Evolutionary conservation across 441 rosid genomes (phyloP), one percentile per base, ranked within the genome.

Genomic region (Macaranga tanarius): DNA sequence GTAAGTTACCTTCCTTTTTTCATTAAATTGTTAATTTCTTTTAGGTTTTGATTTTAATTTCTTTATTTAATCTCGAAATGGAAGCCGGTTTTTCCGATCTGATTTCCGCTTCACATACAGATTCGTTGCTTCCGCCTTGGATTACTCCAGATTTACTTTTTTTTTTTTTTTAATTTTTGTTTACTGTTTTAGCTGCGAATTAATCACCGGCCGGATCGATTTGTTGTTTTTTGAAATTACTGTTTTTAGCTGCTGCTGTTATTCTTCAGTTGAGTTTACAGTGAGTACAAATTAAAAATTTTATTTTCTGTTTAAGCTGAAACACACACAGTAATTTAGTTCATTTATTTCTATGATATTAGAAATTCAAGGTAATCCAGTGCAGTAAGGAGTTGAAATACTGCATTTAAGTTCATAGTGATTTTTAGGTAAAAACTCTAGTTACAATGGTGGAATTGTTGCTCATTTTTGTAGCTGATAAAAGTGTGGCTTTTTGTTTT

Each of bases 81-180:
- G 48, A 22, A 22, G 38, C 60, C 8, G 34, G 60, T 22, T 62
- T 62, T 62, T 40, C 44, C 59, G 69, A 72, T 72, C 52, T 72
- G 63, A 55, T 34, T 55, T 10, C 10, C 2, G 62, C 7, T 69
- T 56, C 34, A 22, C 62, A 69, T 69, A 5, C 11, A 44, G 54
- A 57, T 23, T 56, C 57, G 19, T 42, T 59, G 38, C 38, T 48
- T 0, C 10, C 17, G 55, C 15, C 40, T 15, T 20, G 62, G 51
- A 19, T 55, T 55, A 3, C 3, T 69, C 16, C 9, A 23, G 5
- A 57, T 47, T 23, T 40, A 2, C 0, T 67, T 60, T 16, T 50
- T 13, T 59, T 28, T 20, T 65, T 58, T 0, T 52, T 51, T 4
- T 51, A 17, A 1, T n/a, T 38, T 28, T 47, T 51, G 12, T 47